These are phyloP conservation scores for Crithidia thermophila DNA, from an alignment of 208 protist species.

Conservation along the genomic window DNA sequence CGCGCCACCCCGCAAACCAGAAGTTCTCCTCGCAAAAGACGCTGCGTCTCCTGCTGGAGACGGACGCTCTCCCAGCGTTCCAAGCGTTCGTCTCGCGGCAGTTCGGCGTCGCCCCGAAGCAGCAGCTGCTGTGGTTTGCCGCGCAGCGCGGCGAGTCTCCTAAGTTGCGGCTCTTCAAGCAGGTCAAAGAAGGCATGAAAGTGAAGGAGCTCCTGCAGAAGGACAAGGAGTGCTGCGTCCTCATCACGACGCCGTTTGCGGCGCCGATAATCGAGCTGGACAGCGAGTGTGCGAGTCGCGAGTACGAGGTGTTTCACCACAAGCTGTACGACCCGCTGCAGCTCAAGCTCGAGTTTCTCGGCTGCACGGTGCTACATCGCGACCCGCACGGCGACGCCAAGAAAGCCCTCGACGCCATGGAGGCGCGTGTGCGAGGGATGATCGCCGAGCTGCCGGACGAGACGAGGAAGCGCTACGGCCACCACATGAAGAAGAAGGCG, in stretches of 20 bases:
- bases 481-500: slow-evolving; percentile 39
- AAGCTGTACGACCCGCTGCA: slow-evolving; percentile 86
- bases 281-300: slow-evolving; percentile 25
- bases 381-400: slow-evolving; percentile 30
- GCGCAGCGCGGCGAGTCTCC: slow-evolving; percentile 24
- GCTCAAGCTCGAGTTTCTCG: slow-evolving; percentile 73
- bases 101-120: slow-evolving; percentile 35
- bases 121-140: slow-evolving; percentile 72
- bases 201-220: slow-evolving; percentile 61
- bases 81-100: slow-evolving; percentile 51
- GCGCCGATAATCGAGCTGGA: slow-evolving; percentile 43
- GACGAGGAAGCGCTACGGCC: slow-evolving; percentile 36
- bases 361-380: slow-evolving; percentile 65
- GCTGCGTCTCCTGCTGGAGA: slow-evolving; percentile 59
- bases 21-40: slow-evolving; percentile 67
- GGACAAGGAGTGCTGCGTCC: slow-evolving; percentile 71
- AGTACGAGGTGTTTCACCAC: slow-evolving; percentile 82
- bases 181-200: slow-evolving; percentile 56
- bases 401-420: slow-evolving; percentile 49
- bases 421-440: slow-evolving; percentile 52
- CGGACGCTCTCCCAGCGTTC: slow-evolving; percentile 65
- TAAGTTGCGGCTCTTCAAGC: slow-evolving; percentile 44
- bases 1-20: slow-evolving; percentile 37
- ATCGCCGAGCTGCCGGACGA: slow-evolving; percentile 59
- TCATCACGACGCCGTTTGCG: slow-evolving; percentile 55